These are phyloP conservation scores for Acer yangbiense DNA, from an alignment of 345 rosid genomes.

Conservation along the genomic window DNA sequence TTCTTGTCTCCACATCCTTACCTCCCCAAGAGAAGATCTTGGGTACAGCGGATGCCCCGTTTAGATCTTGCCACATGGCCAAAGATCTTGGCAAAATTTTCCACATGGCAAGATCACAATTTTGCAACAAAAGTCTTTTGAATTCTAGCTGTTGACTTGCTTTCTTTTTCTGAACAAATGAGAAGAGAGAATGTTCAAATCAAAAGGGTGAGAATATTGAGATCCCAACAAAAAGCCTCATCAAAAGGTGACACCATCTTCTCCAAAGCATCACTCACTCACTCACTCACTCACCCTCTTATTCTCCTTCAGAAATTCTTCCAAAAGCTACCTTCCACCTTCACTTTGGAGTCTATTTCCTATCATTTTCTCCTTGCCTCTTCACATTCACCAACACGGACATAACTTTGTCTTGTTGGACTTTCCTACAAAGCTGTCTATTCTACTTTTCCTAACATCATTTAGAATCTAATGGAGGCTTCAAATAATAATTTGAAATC, in stretches of 20 bases:
- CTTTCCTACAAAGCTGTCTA: constrained; percentile 22
- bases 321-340: constrained; percentile 38
- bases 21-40: no score
- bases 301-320: constrained; percentile 17
- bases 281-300: not conserved
- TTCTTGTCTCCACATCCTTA: no score
- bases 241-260: constrained; percentile 21
- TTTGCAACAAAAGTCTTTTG: no score
- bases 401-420: constrained; percentile 34
- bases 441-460: constrained; percentile 17
- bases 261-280: constrained; percentile 17
- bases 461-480: constrained; percentile 13
- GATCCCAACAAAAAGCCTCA: constrained; percentile 25
- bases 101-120: no score
- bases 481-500: constrained; percentile 5
- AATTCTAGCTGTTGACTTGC: no score
- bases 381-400: constrained; percentile 9
- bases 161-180: no score
- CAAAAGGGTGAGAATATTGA: constrained; percentile 7
- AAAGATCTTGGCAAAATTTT: no score
- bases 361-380: constrained; percentile 25
- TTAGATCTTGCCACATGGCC: no score
- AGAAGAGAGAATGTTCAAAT: not conserved
- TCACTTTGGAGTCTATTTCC: constrained; percentile 18
- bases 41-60: no score